These are phyloP conservation scores for Craterostigma plantagineum DNA, from an alignment of 257 asterid species.

Conservation along the genomic window DNA sequence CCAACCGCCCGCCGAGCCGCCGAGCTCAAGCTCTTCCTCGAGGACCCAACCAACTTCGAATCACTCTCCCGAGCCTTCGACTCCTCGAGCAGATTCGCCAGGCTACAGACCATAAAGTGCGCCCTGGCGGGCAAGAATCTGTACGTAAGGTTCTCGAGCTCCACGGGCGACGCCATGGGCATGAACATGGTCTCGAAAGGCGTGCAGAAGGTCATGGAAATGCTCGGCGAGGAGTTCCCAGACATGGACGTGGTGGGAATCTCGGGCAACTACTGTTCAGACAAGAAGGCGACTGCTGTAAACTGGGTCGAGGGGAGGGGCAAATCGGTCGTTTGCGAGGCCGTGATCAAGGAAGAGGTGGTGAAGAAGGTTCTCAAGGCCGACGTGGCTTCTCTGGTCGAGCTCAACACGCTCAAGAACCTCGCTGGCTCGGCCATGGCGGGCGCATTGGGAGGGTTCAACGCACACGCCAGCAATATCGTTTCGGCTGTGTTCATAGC, in stretches of 20 bases:
- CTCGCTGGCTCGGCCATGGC: slow-evolving; percentile 89
- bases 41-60: slow-evolving; percentile 72
- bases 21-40: slow-evolving; percentile 68
- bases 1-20: slow-evolving; percentile 59
- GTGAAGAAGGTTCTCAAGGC: slow-evolving; percentile 66
- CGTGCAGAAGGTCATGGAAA: slow-evolving; percentile 57
- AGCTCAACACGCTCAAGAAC: slow-evolving; percentile 91
- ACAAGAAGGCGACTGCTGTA: slow-evolving; percentile 88
- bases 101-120: slow-evolving; percentile 35
- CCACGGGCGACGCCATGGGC: slow-evolving; percentile 80
- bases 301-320: slow-evolving; percentile 97
- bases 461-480: slow-evolving; percentile 85
- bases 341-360: slow-evolving; percentile 42
- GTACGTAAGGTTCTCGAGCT: slow-evolving; percentile 38
- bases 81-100: slow-evolving; percentile 70
- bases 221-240: slow-evolving; percentile 36
- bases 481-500: slow-evolving; percentile 84
- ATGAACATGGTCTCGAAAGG: slow-evolving; percentile 83
- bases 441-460: slow-evolving; percentile 87
- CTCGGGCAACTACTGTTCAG: slow-evolving; percentile 80
- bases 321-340: slow-evolving; percentile 87
- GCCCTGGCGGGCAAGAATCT: slow-evolving; percentile 58
- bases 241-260: slow-evolving; percentile 68
- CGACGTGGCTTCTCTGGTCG: slow-evolving; percentile 54
- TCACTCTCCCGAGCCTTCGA: slow-evolving; percentile 49